Conservation (phyloP, 208 protist species). For the Trypanosoma scelopori region DNA sequence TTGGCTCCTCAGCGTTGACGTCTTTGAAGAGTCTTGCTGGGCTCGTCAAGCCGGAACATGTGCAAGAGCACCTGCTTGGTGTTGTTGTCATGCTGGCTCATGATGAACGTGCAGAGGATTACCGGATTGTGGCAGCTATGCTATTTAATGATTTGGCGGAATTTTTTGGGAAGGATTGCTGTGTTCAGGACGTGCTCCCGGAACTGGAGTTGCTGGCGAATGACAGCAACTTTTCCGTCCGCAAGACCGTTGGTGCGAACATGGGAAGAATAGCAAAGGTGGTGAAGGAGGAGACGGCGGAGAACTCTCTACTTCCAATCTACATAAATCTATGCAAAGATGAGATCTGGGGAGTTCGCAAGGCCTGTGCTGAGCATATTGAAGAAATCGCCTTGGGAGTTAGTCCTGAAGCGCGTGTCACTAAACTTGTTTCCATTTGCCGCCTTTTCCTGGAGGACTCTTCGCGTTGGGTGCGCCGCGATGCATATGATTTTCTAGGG, state of each 20-base stretch:
- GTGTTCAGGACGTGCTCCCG: conserved; percentile 65
- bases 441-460: conserved; percentile 75
- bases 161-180: conserved; percentile 73
- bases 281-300: conserved; percentile 48
- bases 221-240: conserved; percentile 90
- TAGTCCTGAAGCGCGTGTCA: conserved; percentile 49
- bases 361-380: conserved; percentile 91
- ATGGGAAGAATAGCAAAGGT: conserved; percentile 70
- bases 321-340: conserved; percentile 92
- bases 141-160: conserved; percentile 87
- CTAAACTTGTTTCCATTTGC: conserved; percentile 71
- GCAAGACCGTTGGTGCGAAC: conserved; percentile 83
- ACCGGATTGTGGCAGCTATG: conserved; percentile 91
- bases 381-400: conserved; percentile 70
- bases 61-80: conserved; percentile 84
- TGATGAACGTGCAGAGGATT: conserved; percentile 94
- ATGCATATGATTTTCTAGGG: conserved; percentile 90
- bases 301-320: conserved; percentile 72
- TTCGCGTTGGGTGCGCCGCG: conserved; percentile 93
- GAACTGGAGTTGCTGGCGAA: conserved; percentile 86
- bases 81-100: conserved; percentile 91
- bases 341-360: conserved; percentile 96
- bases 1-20: conserved; percentile 81
- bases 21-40: conserved; percentile 80
- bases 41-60: conserved; percentile 80